Evolutionary conservation across 2,329 filamentous ascomycete species (phyloP).

Genomic region (Sporothrix luriei): DNA sequence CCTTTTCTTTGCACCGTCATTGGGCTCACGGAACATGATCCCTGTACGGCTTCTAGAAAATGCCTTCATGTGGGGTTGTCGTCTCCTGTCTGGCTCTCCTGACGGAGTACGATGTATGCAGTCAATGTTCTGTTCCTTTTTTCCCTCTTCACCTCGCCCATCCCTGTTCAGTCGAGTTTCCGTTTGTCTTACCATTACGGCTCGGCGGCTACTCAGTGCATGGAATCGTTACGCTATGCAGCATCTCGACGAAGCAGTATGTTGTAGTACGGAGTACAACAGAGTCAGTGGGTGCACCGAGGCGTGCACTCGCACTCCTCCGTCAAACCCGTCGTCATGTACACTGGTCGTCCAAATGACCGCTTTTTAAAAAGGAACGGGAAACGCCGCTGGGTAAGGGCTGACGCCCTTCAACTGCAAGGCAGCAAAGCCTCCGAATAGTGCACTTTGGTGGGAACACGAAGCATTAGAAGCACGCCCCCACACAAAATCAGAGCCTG

Average conservation of each 20-base stretch:
- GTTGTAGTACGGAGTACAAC: background rate
- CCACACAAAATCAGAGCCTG: background rate
- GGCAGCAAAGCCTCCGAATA: background rate
- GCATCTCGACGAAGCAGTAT: background rate
- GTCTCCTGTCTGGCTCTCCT: background rate
- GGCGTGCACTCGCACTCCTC: background rate
- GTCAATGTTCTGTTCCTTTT: background rate
- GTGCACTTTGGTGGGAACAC: too few species aligned
- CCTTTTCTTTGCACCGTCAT: background rate
- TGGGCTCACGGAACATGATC: background rate
- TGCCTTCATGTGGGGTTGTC: background rate
- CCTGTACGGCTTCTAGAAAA: slow-evolving; percentile 17
- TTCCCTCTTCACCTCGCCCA: background rate
- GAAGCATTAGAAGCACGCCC: slow-evolving; percentile 2
- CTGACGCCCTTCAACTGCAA: background rate
- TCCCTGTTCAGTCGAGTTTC: background rate
- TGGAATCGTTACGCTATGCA: background rate
- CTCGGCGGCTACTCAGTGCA: background rate
- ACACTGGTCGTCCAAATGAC: background rate
- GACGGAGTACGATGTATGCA: background rate
- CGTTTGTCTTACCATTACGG: background rate
- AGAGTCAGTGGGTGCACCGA: too few species aligned
- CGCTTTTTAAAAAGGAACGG: background rate
- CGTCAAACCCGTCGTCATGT: background rate
- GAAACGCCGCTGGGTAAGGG: slow-evolving; percentile 11